A percentile compares a stretch with the other conserved stretches of the same genome.
phyloP scores from a whole-genome alignment of 1,284 basidiomycete genomes.

The Ceratobasidium theobromae region DNA sequence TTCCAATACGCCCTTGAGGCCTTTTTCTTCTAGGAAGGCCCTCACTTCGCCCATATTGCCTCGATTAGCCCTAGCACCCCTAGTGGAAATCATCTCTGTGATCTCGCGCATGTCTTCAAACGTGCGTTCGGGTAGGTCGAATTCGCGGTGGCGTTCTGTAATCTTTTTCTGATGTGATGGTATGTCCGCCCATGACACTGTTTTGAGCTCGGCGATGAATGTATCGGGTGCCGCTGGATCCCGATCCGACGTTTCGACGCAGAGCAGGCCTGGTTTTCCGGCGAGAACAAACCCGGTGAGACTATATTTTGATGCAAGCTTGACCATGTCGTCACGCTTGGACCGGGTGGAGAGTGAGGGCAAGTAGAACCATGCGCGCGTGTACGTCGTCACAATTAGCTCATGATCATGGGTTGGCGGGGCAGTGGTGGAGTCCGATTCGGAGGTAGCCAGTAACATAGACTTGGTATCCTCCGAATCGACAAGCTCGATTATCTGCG shows the following conservation, averaged over 20 bases:
- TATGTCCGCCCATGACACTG: conserved; percentile 37
- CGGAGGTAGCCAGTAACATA: background rate
- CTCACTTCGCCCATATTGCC: conserved; percentile 36
- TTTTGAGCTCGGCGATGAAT: conserved; percentile 35
- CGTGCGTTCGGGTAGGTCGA: conserved; percentile 19
- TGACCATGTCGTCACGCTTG: conserved; percentile 36
- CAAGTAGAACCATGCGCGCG: conserved; percentile 37
- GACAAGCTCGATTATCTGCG: conserved; percentile 30
- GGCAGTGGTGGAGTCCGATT: background rate
- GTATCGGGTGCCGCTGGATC: conserved; percentile 14
- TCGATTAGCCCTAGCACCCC: conserved; percentile 35
- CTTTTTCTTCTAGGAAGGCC: conserved; percentile 34
- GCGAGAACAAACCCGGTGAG: conserved; percentile 37
- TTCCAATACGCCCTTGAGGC: conserved; percentile 35
- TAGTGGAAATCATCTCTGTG: conserved; percentile 34
- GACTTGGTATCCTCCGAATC: conserved; percentile 16
- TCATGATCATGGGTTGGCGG: too few species aligned
- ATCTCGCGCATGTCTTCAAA: conserved; percentile 33
- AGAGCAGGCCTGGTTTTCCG: conserved; percentile 37
- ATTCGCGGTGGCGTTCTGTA: conserved; percentile 35
- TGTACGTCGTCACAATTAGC: background rate
- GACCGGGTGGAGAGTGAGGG: conserved; percentile 36
- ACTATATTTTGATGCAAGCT: conserved; percentile 30
- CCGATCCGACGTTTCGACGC: conserved; percentile 34
- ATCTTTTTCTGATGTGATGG: conserved; percentile 38